phyloP scores from a whole-genome alignment of 441 rosid species.

The Eutrema salsugineum region DNA sequence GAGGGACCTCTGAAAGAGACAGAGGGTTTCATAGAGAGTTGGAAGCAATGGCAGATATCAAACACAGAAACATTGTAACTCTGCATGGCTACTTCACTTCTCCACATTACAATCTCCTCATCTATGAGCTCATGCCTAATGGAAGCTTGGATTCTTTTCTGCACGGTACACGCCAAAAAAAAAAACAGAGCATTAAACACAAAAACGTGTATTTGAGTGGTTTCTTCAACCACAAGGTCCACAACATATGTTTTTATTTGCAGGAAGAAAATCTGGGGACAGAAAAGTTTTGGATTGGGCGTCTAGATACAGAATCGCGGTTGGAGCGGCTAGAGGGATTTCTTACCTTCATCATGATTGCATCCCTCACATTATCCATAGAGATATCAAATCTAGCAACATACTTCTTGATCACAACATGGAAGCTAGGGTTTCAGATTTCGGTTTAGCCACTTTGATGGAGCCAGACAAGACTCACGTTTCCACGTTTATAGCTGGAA shows the following conservation, averaged over 20 bases:
- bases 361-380: constrained; percentile 84
- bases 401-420: constrained; percentile 75
- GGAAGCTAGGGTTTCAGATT: constrained; percentile 88
- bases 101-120: constrained; percentile 67
- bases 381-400: constrained; percentile 86
- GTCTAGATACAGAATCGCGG: constrained; percentile 63
- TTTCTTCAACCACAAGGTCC: constrained; percentile 8
- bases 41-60: constrained; percentile 85
- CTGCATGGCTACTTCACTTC: constrained; percentile 74
- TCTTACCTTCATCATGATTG: constrained; percentile 89
- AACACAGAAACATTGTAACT: constrained; percentile 80
- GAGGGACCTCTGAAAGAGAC: constrained; percentile 68
- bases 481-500: constrained; percentile 80
- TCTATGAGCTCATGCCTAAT: constrained; percentile 87
- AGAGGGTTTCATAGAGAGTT: constrained; percentile 75
- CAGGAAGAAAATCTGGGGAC: constrained; percentile 45
- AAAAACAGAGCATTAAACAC: not conserved
- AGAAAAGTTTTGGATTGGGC: constrained; percentile 56
- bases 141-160: constrained; percentile 69
- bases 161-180: constrained; percentile 41
- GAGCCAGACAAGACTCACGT: constrained; percentile 81
- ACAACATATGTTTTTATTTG: constrained; percentile 1
- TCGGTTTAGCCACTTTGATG: constrained; percentile 84
- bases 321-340: constrained; percentile 89
- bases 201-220: not conserved